Evolutionary conservation across 371 early-diverging fungal genomes (phyloP), one percentile per base, ranked within the genome.

Genomic region (Haplosporangium sp.): DNA sequence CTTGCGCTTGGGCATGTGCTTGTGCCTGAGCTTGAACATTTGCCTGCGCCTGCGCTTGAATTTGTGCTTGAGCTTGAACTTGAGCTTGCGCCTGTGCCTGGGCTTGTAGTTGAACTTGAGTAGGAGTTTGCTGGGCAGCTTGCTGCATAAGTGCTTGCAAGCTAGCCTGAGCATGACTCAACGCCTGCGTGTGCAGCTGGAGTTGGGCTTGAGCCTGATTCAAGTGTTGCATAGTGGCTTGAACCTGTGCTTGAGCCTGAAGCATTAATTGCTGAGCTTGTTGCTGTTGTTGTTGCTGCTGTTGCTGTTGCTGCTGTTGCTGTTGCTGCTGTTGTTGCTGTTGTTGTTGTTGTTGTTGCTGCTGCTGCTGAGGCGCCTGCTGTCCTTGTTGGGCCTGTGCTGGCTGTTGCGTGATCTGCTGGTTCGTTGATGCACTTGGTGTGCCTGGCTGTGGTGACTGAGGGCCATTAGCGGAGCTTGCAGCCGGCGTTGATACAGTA

Each of bases 61-160:
- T 63, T 35, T 82, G 81, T 2, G 73, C 72, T 40, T 85, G 81
- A 1, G 74, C 75, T 62, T 86, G 86, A 3, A 68, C 83, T 57
- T 81, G 79, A 1, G 70, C 72, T 62, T 86, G 76, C 3, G 84
- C 84, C 47, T 88, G 77, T 0, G 69, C 72, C n/a, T 83, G 85
- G 4, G 74, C 73, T 57, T 85, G 77, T 0, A 58, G 65, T 39
- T 84, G 82, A 9, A 71, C 72, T 52, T 83, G 85, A 9, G 63
- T 74, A 9, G 74, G 75, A 3, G 75, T 76, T 61, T 83, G 72
- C 20, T 72, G 76, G 50, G 55, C 55, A 20, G 81, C 84, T 50
- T 61, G 77, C 11, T 74, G 79, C 3, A 66, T 11, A 45, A 72
- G 6, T 10, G 75, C 77, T 61, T 84, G 83, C 53, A 72, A 61